phyloP scores from a whole-genome alignment of 768 basidiomycete genomes.

The Tephrocybe rancida region DNA sequence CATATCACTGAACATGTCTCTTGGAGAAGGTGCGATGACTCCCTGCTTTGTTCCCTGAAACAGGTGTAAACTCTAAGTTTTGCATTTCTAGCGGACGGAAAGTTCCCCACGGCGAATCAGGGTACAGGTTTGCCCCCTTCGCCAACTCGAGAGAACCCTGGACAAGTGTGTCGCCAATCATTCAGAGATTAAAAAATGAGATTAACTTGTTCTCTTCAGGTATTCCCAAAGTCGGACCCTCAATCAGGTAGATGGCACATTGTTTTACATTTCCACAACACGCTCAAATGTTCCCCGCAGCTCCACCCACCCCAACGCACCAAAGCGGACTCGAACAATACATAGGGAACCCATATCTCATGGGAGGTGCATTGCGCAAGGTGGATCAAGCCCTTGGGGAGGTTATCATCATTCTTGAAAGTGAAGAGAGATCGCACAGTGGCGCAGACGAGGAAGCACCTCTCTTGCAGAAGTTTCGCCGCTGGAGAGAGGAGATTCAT shows the following conservation, averaged over 20 bases:
- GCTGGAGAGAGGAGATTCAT: constrained; percentile 44
- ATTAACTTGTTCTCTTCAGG: constrained; percentile 27
- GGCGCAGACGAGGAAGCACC: constrained; percentile 32
- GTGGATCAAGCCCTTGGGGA: constrained; percentile 46
- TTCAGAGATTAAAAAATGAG: not conserved
- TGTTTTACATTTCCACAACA: not conserved
- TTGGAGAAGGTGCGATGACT: constrained; percentile 27
- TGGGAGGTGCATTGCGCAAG: constrained; percentile 42
- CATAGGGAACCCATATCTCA: constrained; percentile 50
- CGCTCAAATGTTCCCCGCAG: constrained; percentile 9
- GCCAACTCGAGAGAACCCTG: constrained; percentile 49
- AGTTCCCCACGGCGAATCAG: constrained; percentile 38
- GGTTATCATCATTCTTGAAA: constrained; percentile 44
- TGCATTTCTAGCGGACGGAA: constrained; percentile 33
- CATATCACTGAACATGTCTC: constrained; percentile 19
- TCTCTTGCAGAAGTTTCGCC: constrained; percentile 39
- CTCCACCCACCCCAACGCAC: constrained; percentile 21
- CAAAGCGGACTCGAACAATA: constrained; percentile 25
- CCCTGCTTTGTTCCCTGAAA: not conserved
- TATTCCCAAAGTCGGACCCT: constrained; percentile 49
- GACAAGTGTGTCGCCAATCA: constrained; percentile 30
- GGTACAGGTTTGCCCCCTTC: constrained; percentile 41
- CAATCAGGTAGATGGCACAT: constrained; percentile 32
- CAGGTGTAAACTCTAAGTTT: too few relatives aligned
- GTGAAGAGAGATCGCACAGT: constrained; percentile 40